These are phyloP conservation scores for Cercis canadensis DNA, from an alignment of 306 rosid genomes.

Conservation along the genomic window DNA sequence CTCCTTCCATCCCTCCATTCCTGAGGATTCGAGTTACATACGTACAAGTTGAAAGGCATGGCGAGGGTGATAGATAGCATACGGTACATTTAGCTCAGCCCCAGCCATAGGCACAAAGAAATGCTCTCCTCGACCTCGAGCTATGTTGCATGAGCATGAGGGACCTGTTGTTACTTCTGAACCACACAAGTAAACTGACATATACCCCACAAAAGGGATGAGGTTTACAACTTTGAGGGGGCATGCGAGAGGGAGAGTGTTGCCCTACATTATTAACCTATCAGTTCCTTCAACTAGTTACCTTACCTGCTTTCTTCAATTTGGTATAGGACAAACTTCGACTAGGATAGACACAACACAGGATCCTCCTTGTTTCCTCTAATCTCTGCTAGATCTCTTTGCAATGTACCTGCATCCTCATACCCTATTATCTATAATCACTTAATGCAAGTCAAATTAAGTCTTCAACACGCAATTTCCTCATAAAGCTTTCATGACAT, in stretches of 20 bases:
- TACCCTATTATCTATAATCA: background rate
- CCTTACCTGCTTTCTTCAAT: no score
- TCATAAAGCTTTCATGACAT: background rate
- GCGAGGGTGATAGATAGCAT: constrained; percentile 20
- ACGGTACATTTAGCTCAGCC: no score
- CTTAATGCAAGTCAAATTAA: background rate
- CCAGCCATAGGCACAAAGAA: no score
- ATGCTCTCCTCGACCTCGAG: no score
- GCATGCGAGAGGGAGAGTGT: no score
- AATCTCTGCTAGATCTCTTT: background rate
- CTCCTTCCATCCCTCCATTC: constrained; percentile 17
- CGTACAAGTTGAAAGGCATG: constrained; percentile 4
- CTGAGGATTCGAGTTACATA: background rate
- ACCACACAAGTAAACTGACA: no score
- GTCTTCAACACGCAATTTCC: background rate
- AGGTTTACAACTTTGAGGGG: background rate
- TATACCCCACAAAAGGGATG: no score
- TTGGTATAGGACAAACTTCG: background rate
- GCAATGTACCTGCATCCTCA: background rate
- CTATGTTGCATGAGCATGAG: no score
- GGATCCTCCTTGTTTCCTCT: background rate
- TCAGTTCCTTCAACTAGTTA: no score
- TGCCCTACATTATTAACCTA: no score
- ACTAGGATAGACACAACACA: background rate
- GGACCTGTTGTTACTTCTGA: no score